Conservation (phyloP, 495 filamentous ascomycete species). For the Trichoderma reesei region DNA sequence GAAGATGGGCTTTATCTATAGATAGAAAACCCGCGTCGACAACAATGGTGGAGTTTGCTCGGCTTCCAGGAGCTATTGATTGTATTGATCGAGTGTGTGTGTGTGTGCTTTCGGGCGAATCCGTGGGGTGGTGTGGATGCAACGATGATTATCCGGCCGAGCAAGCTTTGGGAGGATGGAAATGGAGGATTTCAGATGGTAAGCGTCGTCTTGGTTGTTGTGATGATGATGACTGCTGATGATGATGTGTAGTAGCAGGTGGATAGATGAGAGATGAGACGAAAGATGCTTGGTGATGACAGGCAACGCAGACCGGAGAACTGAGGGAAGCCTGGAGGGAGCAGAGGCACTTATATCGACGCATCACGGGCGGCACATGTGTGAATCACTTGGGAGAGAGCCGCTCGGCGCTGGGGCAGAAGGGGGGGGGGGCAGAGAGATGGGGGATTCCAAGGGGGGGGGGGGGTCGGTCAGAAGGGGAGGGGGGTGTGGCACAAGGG, state of each 20-base stretch:
- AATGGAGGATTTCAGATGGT: background rate
- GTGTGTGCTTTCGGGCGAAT: background rate
- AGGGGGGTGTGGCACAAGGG: background rate
- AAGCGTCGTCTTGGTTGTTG: background rate
- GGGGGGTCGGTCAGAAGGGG: background rate
- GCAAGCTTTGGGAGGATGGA: background rate
- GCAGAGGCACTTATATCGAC: background rate
- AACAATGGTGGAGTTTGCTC: conserved; percentile 1
- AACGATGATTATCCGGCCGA: too few relatives aligned
- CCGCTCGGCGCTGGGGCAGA: background rate
- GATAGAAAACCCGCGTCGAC: background rate
- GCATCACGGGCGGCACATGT: conserved; percentile 3
- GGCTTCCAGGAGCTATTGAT: conserved; percentile 1
- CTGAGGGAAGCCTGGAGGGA: background rate
- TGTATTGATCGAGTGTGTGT: background rate
- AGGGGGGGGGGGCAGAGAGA: too few relatives aligned
- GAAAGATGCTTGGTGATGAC: background rate
- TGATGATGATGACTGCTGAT: background rate
- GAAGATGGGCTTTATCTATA: background rate
- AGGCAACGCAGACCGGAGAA: background rate
- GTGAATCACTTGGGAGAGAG: conserved; percentile 1
- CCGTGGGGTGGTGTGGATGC: background rate
- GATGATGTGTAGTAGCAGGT: background rate
- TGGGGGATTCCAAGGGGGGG: background rate
- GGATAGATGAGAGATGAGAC: background rate